A percentile compares a stretch with the other conserved stretches of the same genome.
These are phyloP conservation scores for Ophiocordyceps australis DNA, from an alignment of 2,329 filamentous ascomycete genomes.

Conservation along the genomic window DNA sequence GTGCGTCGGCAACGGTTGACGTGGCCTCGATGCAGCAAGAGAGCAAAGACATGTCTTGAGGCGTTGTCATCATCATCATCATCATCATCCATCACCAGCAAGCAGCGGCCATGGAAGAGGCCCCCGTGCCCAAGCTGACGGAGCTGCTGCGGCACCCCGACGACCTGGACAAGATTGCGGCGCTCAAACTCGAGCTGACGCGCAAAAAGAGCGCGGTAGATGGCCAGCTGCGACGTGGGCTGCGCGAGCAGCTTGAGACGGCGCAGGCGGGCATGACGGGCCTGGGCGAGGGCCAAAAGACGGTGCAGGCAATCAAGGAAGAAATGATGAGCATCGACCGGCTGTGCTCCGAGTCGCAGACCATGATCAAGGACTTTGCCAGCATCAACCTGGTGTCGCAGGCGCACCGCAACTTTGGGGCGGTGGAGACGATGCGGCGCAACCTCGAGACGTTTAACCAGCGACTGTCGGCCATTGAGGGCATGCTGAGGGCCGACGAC, in stretches of 20 bases:
- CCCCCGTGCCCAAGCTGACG: conserved; percentile 61
- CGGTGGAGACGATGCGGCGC: conserved; percentile 81
- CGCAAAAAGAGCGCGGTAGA: conserved; percentile 90
- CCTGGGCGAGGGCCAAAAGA: conserved; percentile 77
- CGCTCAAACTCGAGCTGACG: conserved; percentile 78
- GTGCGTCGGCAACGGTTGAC: too few species aligned
- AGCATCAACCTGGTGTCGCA: conserved; percentile 85
- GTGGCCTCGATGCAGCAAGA: too few species aligned
- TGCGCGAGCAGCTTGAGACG: conserved; percentile 84
- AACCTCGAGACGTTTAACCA: conserved; percentile 79
- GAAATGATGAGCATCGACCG: conserved; percentile 98
- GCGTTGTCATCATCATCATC: too few species aligned
- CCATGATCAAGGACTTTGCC: conserved; percentile 92
- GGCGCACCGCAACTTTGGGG: conserved; percentile 90
- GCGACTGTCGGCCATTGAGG: conserved; percentile 57
- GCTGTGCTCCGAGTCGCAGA: conserved; percentile 90
- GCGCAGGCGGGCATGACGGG: conserved; percentile 86
- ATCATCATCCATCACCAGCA: too few species aligned
- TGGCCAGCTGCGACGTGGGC: conserved; percentile 69
- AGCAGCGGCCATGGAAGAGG: conserved; percentile 27
- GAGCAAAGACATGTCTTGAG: too few species aligned
- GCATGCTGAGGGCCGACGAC: conserved; percentile 68
- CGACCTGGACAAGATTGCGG: conserved; percentile 88
- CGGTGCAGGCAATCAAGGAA: conserved; percentile 84
- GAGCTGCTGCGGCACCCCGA: conserved; percentile 91